Conservation (phyloP, 352 stramenopile species). For the Pythium aristosporum region DNA sequence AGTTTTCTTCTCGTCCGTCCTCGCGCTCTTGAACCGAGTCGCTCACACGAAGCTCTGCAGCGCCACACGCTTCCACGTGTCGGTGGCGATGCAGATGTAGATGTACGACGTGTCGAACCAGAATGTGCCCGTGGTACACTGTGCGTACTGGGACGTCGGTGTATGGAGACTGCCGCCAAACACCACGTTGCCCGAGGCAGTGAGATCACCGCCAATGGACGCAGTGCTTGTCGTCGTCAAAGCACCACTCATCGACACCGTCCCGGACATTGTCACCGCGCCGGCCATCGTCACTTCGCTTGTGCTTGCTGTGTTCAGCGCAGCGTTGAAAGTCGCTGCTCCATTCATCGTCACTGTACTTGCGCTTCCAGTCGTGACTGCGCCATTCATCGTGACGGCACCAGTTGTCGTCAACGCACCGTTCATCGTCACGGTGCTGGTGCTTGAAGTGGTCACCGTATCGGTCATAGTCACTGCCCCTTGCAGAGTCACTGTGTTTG, state of each 20-base stretch:
- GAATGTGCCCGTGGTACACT: slow-evolving; percentile 23
- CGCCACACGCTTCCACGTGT: slow-evolving; percentile 28
- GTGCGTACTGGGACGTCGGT: not conserved
- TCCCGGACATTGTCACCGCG: slow-evolving; percentile 4
- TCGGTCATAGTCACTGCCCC: not conserved
- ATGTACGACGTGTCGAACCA: slow-evolving; percentile 27
- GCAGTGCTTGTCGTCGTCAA: slow-evolving; percentile 4
- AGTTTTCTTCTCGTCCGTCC: not conserved
- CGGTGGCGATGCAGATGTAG: slow-evolving; percentile 27
- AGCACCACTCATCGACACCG: not conserved
- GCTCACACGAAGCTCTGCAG: slow-evolving; percentile 5
- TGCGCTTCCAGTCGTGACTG: not conserved
- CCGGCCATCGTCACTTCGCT: slow-evolving; percentile 6
- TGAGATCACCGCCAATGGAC: slow-evolving; percentile 3
- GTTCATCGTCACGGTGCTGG: slow-evolving; percentile 9
- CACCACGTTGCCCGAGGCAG: slow-evolving; percentile 18
- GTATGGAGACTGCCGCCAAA: slow-evolving; percentile 21
- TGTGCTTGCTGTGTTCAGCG: not conserved
- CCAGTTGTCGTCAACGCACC: slow-evolving; percentile 7
- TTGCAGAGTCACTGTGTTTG: slow-evolving; percentile 3
- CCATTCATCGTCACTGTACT: slow-evolving; percentile 8
- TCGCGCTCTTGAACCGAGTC: not conserved
- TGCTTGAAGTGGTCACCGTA: not conserved
- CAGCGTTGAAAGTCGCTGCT: not conserved
- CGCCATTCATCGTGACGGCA: slow-evolving; percentile 3